phyloP scores from a whole-genome alignment of 2,329 filamentous ascomycete genomes.

The Penicillium paneum region DNA sequence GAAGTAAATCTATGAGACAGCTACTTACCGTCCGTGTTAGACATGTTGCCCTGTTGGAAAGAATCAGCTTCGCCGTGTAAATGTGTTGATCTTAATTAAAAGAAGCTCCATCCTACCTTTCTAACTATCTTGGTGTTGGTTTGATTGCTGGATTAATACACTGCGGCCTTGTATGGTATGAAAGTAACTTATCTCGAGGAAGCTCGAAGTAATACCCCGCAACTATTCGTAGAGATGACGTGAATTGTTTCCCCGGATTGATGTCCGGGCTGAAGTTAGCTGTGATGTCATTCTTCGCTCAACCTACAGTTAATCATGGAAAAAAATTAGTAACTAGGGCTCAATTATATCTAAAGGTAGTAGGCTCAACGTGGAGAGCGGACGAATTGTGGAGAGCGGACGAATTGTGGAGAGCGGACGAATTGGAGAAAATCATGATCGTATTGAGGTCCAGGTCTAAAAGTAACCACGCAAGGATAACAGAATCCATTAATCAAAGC shows the following conservation, averaged over 20 bases:
- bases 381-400: too few relatives aligned
- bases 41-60: constrained; percentile 10
- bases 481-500: constrained; percentile 13
- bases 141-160: not conserved
- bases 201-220: not conserved
- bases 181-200: not conserved
- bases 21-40: constrained; percentile 7
- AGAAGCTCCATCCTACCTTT: constrained; percentile 10
- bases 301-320: not conserved
- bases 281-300: constrained; percentile 1
- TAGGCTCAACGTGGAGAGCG: not conserved
- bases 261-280: not conserved
- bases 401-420: not conserved
- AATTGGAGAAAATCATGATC: constrained; percentile 17
- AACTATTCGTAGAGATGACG: constrained; percentile 1
- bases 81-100: not conserved
- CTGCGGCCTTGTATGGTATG: not conserved
- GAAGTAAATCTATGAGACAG: not conserved
- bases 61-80: not conserved
- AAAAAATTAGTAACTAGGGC: not conserved
- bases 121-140: constrained; percentile 12
- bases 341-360: not conserved
- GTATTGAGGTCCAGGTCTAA: constrained; percentile 23
- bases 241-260: not conserved
- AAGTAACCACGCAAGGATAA: constrained; percentile 3